Evolutionary conservation across 139 green algal species (phyloP), one percentile per base, ranked within the genome.

Genomic region (Chlorella sp.): DNA sequence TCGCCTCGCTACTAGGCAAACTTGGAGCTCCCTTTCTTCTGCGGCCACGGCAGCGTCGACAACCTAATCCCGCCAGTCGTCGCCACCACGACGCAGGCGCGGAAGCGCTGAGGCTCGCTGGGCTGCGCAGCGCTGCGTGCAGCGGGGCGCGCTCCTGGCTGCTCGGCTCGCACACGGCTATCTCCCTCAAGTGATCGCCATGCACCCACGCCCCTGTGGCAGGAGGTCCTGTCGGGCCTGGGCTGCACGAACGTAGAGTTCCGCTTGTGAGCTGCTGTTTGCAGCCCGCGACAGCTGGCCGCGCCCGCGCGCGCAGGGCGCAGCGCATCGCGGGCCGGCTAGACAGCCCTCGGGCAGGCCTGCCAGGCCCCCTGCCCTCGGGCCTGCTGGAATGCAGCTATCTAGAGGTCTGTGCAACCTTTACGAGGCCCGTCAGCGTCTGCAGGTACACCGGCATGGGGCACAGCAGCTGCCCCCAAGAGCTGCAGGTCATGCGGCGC

Each of bases 371-470:
- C n/a, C n/a, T n/a, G n/a, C n/a, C n/a, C n/a, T n/a, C n/a, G n/a
- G n/a, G n/a, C n/a, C n/a, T n/a, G n/a, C n/a, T n/a, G n/a, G n/a
- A n/a, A n/a, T n/a, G n/a, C n/a, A n/a, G n/a, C n/a, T n/a, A n/a
- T n/a, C n/a, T n/a, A n/a, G n/a, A n/a, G n/a, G n/a, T n/a, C n/a
- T n/a, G n/a, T n/a, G 21, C 17, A 21, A 17, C 17, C 48, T 58
- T 58, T 21, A 58, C 48, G 17, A 58, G 48, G 17, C 48, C 21
- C 17, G 46, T 55, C 14, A 55, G 14, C 46, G 29, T 19, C 6
- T 42, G 31, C 72, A 76, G 63, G 58, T 88, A 88, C 60, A 69
- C 63, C 0, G 83, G 83, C 14, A 83, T 88, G 74, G 62, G 67
- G 14, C 83, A 88, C 64, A 64, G 40, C 51, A 73, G 51, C 36